Percentiles rank a stretch among this genome's conserved stretches.
These are phyloP conservation scores for Mrakia hoshinonis DNA, from an alignment of 768 basidiomycete species.

Conservation along the genomic window DNA sequence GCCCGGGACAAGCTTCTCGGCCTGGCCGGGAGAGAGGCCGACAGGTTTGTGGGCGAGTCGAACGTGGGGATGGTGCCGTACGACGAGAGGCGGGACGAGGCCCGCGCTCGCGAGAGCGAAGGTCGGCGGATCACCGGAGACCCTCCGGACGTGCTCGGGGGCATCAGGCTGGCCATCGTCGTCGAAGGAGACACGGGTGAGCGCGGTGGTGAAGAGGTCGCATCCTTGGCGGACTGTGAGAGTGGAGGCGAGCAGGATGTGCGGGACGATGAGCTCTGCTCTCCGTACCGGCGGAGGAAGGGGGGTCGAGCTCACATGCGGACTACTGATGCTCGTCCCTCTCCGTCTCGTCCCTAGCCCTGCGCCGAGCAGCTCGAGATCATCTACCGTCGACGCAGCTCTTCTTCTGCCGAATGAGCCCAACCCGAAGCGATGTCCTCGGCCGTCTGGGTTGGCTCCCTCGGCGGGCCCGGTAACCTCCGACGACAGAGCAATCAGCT, in stretches of 20 bases:
- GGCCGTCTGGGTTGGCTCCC: neutral
- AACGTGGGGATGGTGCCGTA: neutral
- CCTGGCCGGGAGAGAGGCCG: neutral
- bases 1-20: constrained; percentile 4
- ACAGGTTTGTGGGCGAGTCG: neutral
- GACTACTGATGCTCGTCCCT: neutral
- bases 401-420: neutral
- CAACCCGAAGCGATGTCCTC: neutral
- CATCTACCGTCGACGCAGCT: constrained; percentile 11
- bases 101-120: constrained; percentile 18
- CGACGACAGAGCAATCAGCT: constrained; percentile 13
- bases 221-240: neutral
- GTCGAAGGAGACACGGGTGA: neutral
- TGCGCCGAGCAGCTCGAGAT: constrained; percentile 21
- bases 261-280: neutral
- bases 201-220: neutral
- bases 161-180: neutral
- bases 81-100: constrained; percentile 16
- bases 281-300: neutral
- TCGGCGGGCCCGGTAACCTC: neutral
- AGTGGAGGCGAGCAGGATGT: neutral
- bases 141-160: neutral
- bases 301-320: neutral
- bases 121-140: constrained; percentile 11
- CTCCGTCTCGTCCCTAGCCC: neutral